A percentile compares a stretch with the other conserved stretches of the same genome.
phyloP scores from a whole-genome alignment of 768 basidiomycete genomes.

The Leccinum subgranulosum region DNA sequence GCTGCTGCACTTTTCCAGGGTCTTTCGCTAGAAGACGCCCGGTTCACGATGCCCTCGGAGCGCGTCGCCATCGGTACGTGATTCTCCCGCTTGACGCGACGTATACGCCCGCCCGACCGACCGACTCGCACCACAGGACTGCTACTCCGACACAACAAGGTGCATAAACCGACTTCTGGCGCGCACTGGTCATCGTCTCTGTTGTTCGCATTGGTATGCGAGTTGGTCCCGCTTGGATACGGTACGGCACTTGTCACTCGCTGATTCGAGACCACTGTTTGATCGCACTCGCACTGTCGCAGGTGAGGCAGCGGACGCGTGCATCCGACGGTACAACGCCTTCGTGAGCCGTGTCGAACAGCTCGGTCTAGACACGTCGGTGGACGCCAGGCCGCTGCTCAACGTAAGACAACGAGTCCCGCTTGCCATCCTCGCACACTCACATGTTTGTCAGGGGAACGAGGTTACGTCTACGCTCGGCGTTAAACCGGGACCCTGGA shows the following conservation, averaged over 20 bases:
- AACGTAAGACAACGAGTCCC: slow-evolving; percentile 53
- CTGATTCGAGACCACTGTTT: neutral
- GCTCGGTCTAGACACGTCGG: slow-evolving; percentile 53
- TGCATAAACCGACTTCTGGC: slow-evolving; percentile 63
- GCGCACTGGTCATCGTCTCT: slow-evolving; percentile 70
- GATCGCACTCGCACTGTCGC: neutral
- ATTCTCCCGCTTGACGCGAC: neutral
- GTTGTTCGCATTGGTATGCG: slow-evolving; percentile 72
- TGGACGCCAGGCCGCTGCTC: slow-evolving; percentile 71
- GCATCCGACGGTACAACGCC: slow-evolving; percentile 61
- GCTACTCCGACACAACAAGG: slow-evolving; percentile 59
- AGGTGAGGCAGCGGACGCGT: slow-evolving; percentile 44
- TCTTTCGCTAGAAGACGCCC: slow-evolving; percentile 30
- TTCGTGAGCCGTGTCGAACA: slow-evolving; percentile 61
- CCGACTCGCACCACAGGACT: slow-evolving; percentile 43
- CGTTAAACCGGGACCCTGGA: slow-evolving; percentile 68
- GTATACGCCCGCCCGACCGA: neutral
- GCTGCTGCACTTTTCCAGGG: slow-evolving; percentile 43
- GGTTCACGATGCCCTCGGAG: slow-evolving; percentile 41
- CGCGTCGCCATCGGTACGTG: slow-evolving; percentile 58
- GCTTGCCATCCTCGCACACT: neutral
- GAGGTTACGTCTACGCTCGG: slow-evolving; percentile 56
- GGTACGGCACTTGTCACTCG: slow-evolving; percentile 9
- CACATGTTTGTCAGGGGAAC: slow-evolving; percentile 54
- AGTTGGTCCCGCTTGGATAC: slow-evolving; percentile 58